phyloP scores from a whole-genome alignment of 495 filamentous ascomycete species.

The Lentithecium fluviatile region DNA sequence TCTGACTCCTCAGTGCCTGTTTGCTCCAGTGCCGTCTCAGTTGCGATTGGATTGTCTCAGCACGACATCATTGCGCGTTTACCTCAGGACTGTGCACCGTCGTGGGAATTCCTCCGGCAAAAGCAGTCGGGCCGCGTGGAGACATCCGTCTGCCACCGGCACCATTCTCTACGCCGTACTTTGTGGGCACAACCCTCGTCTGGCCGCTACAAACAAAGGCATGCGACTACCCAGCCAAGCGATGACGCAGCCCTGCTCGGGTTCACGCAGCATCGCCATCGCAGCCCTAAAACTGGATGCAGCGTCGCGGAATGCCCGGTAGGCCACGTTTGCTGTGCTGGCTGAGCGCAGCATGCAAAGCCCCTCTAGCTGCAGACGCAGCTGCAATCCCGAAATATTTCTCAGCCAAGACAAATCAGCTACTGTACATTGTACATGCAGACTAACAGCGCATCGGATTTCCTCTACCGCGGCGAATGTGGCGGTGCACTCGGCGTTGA shows the following conservation, averaged over 20 bases:
- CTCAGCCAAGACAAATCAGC: constrained; percentile 6
- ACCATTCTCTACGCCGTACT: neutral
- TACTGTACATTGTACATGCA: too few species aligned
- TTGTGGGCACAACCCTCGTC: neutral
- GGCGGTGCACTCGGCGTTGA: constrained; percentile 22
- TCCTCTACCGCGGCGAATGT: constrained; percentile 6
- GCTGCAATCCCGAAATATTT: constrained; percentile 22
- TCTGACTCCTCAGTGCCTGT: constrained; percentile 1
- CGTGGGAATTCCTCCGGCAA: neutral
- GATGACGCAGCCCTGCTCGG: constrained; percentile 13
- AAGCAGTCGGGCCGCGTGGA: neutral
- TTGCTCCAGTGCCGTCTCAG: constrained; percentile 19
- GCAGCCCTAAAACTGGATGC: constrained; percentile 23
- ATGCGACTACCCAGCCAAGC: neutral
- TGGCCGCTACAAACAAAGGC: constrained; percentile 1
- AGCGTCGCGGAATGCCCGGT: constrained; percentile 27
- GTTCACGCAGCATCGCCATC: constrained; percentile 15
- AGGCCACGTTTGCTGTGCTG: constrained; percentile 32
- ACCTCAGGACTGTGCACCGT: neutral
- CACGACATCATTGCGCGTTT: neutral
- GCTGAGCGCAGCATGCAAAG: constrained; percentile 23
- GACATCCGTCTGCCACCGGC: neutral
- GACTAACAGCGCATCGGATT: neutral
- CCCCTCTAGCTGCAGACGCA: constrained; percentile 27
- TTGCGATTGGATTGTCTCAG: constrained; percentile 9